Base-by-base conservation (phyloP, 2,329 filamentous ascomycete species). In the Pseudopithomyces chartarum region DNA sequence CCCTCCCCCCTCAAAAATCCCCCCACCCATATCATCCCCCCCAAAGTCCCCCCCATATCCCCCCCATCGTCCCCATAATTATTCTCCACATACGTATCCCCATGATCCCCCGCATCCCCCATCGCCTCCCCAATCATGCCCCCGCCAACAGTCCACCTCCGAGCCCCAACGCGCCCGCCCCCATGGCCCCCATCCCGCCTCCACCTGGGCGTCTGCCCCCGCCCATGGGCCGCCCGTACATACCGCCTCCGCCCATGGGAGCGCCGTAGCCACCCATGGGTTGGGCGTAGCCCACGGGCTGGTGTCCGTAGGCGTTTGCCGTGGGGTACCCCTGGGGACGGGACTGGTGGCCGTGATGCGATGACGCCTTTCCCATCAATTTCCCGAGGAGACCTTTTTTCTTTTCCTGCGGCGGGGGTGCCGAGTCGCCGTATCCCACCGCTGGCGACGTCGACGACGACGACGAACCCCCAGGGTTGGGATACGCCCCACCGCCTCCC, bases 91-190 rank as follows among this genome's bases (percentile, higher is more conserved):
- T 48, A 34, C 15, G 29, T 45, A 51, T 64, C 57, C 6, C 64
- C 70, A 7, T 62, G 60, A 47, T 73, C 70, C 4, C 63, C 70
- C 3, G 63, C 63, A 47, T 73, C 68, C 40, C 63, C 45, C 32
- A 51, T 20, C 11, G 48, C 48, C 11, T 34, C 38, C 19, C 48
- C 48, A 17, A 51, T 32, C 38, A 51, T 2, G 2, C 23, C 84
- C 92, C 92, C 65, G 92, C 93, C 1, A 97, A 67, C 71, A 97
- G 70, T 74, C 92, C 92, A 61, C 89, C 92, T 64, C 92, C 92
- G 3, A 91, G 75, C 78, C 92, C 92, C 42, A 96, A 79, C 20
- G 90, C 90, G 8, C 88, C 86, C 50, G 88, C 91, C 46, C 90
- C 91, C 1, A 83, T 85, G 57, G 85, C 82, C n/a, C 91, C 90